phyloP scores from a whole-genome alignment of 805 yeast species.

The Kazachstania bromeliacearum region DNA sequence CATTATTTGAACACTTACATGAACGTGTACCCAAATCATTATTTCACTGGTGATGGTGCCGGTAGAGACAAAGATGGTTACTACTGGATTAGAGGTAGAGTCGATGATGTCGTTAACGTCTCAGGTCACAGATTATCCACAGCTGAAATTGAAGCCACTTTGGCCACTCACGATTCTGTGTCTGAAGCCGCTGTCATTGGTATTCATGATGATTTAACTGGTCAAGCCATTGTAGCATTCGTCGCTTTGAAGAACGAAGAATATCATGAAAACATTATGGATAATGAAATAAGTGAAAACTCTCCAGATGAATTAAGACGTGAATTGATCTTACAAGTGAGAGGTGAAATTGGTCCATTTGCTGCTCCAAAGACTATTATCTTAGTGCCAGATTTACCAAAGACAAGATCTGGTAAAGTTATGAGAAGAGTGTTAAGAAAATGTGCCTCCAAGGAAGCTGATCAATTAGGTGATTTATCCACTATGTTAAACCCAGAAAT shows the following conservation, averaged over 20 bases:
- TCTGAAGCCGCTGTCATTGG: slow-evolving; percentile 98
- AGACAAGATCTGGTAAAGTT: slow-evolving; percentile 96
- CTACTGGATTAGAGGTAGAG: slow-evolving; percentile 97
- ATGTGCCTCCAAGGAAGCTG: slow-evolving; percentile 84
- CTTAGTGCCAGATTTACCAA: slow-evolving; percentile 86
- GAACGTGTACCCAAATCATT: slow-evolving; percentile 85
- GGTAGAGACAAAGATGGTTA: slow-evolving; percentile 94
- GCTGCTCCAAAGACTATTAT: slow-evolving; percentile 89
- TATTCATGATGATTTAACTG: slow-evolving; percentile 87
- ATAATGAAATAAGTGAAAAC: slow-evolving; percentile 24
- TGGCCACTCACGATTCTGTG: slow-evolving; percentile 68
- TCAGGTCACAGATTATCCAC: slow-evolving; percentile 98
- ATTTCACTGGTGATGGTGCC: slow-evolving; percentile 98
- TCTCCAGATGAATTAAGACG: slow-evolving; percentile 37
- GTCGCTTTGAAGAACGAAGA: slow-evolving; percentile 60
- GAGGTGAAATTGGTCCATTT: slow-evolving; percentile 51
- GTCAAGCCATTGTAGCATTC: slow-evolving; percentile 94
- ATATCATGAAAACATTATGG: slow-evolving; percentile 25
- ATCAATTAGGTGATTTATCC: slow-evolving; percentile 83
- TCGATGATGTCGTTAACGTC: slow-evolving; percentile 96
- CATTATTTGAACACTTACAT: slow-evolving; percentile 87
- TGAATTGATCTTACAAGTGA: slow-evolving; percentile 71
- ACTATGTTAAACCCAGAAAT: slow-evolving; percentile 81
- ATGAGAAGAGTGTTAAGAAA: slow-evolving; percentile 97
- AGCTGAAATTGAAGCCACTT: slow-evolving; percentile 92